Conservation (phyloP, 2,329 filamentous ascomycete species). For the Endoconidiophora polonica region DNA sequence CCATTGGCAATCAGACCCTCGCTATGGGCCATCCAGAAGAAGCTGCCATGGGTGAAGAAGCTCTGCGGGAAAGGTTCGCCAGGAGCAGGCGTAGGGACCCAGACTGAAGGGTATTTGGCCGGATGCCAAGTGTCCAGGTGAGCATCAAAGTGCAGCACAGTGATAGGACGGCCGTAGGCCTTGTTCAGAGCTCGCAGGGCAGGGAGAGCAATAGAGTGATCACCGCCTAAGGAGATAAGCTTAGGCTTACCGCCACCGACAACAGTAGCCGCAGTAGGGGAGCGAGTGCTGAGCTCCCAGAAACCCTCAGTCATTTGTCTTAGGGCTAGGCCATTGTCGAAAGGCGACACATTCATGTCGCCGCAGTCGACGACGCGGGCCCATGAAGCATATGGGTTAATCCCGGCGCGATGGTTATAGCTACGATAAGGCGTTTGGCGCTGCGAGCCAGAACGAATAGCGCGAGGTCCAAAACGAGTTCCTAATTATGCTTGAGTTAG, state of each 20-base stretch:
- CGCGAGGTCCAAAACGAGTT: constrained; percentile 71
- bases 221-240: constrained; percentile 55
- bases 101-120: constrained; percentile 60
- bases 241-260: constrained; percentile 26
- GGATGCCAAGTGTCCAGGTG: constrained; percentile 82
- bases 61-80: constrained; percentile 18
- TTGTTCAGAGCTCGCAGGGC: constrained; percentile 49
- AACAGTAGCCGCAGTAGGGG: constrained; percentile 19
- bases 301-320: constrained; percentile 74
- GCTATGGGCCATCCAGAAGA: constrained; percentile 77
- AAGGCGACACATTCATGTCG: constrained; percentile 72
- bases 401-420: constrained; percentile 60
- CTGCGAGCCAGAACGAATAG: constrained; percentile 68
- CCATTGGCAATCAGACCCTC: constrained; percentile 64
- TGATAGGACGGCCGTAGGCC: constrained; percentile 43
- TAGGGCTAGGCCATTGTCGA: constrained; percentile 70
- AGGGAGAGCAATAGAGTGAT: constrained; percentile 55
- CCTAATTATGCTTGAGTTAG: constrained; percentile 22
- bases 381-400: constrained; percentile 75
- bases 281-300: constrained; percentile 40
- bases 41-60: constrained; percentile 73
- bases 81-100: constrained; percentile 34
- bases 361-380: constrained; percentile 74
- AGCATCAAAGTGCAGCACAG: constrained; percentile 58
- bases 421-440: constrained; percentile 66